phyloP scores from a whole-genome alignment of 495 filamentous ascomycete genomes.

The Penicillium subrubescens region DNA sequence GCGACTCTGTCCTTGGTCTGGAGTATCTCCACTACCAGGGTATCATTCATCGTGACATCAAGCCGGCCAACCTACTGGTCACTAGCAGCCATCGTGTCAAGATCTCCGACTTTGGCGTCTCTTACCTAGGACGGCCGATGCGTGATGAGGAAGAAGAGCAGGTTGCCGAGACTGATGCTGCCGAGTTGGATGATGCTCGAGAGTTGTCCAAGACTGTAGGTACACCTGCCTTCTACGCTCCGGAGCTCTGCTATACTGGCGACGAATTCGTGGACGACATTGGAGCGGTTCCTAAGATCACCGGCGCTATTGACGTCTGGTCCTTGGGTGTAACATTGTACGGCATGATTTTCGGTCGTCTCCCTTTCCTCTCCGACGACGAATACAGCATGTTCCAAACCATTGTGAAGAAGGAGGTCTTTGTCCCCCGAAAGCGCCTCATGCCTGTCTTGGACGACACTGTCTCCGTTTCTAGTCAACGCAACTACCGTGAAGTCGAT shows the following conservation, averaged over 20 bases:
- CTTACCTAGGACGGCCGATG: conserved; percentile 86
- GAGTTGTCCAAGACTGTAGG: conserved; percentile 97
- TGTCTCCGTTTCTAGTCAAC: conserved; percentile 35
- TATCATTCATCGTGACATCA: conserved; percentile 97
- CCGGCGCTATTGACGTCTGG: conserved; percentile 89
- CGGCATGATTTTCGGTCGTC: conserved; percentile 88
- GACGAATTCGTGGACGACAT: conserved; percentile 50
- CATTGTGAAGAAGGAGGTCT: conserved; percentile 87
- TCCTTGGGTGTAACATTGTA: conserved; percentile 95
- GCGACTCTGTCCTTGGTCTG: conserved; percentile 89
- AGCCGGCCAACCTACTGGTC: conserved; percentile 94
- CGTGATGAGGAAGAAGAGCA: conserved; percentile 77
- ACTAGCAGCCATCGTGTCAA: conserved; percentile 85
- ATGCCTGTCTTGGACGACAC: conserved; percentile 69
- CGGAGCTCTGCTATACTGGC: conserved; percentile 87
- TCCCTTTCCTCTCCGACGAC: conserved; percentile 89
- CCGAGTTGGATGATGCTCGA: conserved; percentile 84
- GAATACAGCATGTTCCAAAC: conserved; percentile 87
- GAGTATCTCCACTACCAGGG: conserved; percentile 97
- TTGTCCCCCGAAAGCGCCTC: conserved; percentile 79
- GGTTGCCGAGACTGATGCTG: conserved; percentile 78
- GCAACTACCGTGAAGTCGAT: conserved; percentile 58
- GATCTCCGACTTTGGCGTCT: conserved; percentile 99
- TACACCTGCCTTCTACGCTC: conserved; percentile 96
- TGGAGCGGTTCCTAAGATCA: conserved; percentile 56